A percentile compares a stretch with the other conserved stretches of the same genome.
Evolutionary conservation across 208 protist species (phyloP).

Genomic region (Crithidia sp.): DNA sequence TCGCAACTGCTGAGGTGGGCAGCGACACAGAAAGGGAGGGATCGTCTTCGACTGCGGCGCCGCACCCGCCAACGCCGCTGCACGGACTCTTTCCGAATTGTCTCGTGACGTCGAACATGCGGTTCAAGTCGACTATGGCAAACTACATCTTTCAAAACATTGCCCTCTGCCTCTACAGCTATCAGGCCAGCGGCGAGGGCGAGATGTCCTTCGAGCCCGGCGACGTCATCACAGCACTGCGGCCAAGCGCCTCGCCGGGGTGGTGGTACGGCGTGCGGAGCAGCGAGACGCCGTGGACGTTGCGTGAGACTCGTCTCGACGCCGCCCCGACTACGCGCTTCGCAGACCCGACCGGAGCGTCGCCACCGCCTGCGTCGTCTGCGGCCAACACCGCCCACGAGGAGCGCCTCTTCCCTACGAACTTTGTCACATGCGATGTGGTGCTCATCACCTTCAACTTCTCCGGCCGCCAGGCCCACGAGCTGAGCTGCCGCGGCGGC

Average conservation of each 20-base stretch:
- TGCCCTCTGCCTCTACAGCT: conserved; percentile 68
- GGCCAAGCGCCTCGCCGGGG: conserved; percentile 50
- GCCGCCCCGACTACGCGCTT: not conserved
- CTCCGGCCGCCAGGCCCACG: conserved; percentile 38
- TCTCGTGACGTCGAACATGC: conserved; percentile 62
- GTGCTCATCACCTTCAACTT: conserved; percentile 67
- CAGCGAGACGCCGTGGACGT: conserved; percentile 18
- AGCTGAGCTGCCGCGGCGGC: conserved; percentile 50
- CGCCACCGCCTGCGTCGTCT: not conserved
- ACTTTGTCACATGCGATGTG: conserved; percentile 79
- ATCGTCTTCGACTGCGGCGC: not conserved
- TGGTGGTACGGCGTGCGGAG: conserved; percentile 81
- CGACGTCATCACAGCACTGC: conserved; percentile 63
- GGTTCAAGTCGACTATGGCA: conserved; percentile 15
- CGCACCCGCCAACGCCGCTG: not conserved
- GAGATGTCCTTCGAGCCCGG: conserved; percentile 65
- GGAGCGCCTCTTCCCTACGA: conserved; percentile 65
- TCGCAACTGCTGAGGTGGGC: conserved; percentile 8
- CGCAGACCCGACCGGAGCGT: conserved; percentile 6
- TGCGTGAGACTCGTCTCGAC: not conserved
- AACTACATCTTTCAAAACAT: conserved; percentile 45
- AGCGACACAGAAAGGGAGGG: conserved; percentile 15
- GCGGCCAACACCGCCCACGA: not conserved
- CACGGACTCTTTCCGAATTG: conserved; percentile 67
- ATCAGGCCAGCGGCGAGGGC: conserved; percentile 49